Base-by-base conservation (phyloP, 306 rosid genomes). In the Canavalia gladiata region DNA sequence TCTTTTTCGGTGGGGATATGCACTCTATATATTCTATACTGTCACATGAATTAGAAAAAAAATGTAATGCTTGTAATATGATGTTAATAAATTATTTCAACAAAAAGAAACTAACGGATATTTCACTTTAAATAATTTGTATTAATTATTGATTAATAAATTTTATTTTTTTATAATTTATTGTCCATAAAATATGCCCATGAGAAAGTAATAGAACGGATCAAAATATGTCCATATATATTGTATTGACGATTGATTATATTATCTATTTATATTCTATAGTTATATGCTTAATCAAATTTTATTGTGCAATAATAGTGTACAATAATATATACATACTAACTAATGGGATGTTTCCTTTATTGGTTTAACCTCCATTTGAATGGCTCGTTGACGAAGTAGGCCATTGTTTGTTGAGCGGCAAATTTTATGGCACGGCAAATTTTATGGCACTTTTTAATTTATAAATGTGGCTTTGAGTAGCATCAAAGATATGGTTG, bases 291-390 rank as follows among this genome's bases (percentile, higher is more conserved):
- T 18, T 18, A 18, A 18, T 49, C 12, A 49, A 18, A 18, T 18
- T 18, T 18, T 18, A 18, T 18, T 37, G 56, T 50, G 56, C 2
- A 11, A 2, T 50, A 11, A 2, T 11, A 50, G 25, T 11, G 18
- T 11, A 50, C 25, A 50, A 50, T 11, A 11, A 2, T 57, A 28
- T 58, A 58, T 0, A 1, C 6, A 8, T 58, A 57, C 11, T 57
- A 58, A 58, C 28, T 57, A 58, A 58, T 30, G 65, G 2, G 7
- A 39, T 30, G 65, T 58, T 60, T 60, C 67, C 18, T 60, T 60
- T 1, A 10, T 60, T 60, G 8, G 67, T 31, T 34, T 10, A 62
- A 62, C 45, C 34, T 5, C 43, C 11, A n/a, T n/a, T 33, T 34
- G 33, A 39, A 34, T 37, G 6, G 11, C 11, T 39, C 12, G 51